These are phyloP conservation scores for Pseudogymnoascus sp. DNA, from an alignment of 2,329 filamentous ascomycete species.

Conservation along the genomic window DNA sequence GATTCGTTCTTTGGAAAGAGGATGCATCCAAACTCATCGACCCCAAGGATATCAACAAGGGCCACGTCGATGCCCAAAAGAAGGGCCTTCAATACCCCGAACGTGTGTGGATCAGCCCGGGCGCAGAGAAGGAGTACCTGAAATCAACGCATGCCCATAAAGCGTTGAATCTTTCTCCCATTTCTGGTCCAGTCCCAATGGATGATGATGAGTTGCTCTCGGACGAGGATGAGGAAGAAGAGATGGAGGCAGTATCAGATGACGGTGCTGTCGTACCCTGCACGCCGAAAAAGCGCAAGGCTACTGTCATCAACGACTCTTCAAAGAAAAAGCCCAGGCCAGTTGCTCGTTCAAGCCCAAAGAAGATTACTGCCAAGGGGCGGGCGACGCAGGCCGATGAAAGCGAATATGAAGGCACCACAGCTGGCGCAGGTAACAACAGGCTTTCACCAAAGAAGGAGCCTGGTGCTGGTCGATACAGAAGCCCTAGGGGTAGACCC, in stretches of 20 bases:
- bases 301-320: background rate
- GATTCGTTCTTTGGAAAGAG: conserved; percentile 7
- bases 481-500: background rate
- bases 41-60: conserved; percentile 10
- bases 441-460: background rate
- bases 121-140: background rate
- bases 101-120: background rate
- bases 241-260: background rate
- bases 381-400: background rate
- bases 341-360: background rate
- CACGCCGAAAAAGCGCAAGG: background rate
- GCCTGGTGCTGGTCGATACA: background rate
- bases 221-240: background rate
- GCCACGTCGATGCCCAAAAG: background rate
- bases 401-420: background rate
- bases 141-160: background rate
- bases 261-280: background rate
- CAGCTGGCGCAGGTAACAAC: background rate
- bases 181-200: background rate
- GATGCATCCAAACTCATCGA: conserved; percentile 8
- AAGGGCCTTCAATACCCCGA: background rate
- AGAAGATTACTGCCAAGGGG: background rate
- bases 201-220: conserved; percentile 1
- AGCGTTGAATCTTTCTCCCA: background rate
- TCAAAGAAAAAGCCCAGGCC: background rate